Evolutionary conservation across 306 rosid species (phyloP), one percentile per base, ranked within the genome.

Genomic region (Notholithocarpus densiflorus): DNA sequence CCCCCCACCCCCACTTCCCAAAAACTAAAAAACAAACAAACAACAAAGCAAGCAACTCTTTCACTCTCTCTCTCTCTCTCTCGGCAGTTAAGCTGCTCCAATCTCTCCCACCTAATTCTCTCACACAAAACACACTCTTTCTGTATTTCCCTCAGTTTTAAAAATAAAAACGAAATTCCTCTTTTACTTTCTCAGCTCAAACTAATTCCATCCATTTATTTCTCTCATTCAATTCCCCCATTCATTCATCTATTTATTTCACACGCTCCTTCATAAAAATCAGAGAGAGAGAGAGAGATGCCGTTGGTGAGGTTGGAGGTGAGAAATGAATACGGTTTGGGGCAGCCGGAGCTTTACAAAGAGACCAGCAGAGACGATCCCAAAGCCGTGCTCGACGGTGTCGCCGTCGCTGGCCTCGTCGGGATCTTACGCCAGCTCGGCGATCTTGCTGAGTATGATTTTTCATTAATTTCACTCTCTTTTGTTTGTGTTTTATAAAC

Each of bases 371-470:
- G 82, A 75, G 98, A 95, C 75, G 97, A 95, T 88, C 97, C 99
- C 81, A 95, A 95, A 76, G 97, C 98, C 4, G 94, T 95, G 48
- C 85, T 95, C 13, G 97, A 95, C 59, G 96, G 92, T 26, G 92
- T 89, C 3, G 93, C 97, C 75, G 99, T 95, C 32, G 89, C 96
- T 82, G 99, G 98, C 76, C 97, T 95, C 61, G 97, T 95, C 54
- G 99, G 99, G 96, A 91, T 93, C 97, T 88, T 93, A 89, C 86
- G 97, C 72, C 99, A 95, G 57, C 91, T 95, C 54, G 99, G 99
- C 72, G 99, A 95, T 89, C 99, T 95, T 82, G 97, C 97, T 64
- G 98, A 95, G 99, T 95, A 92, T 57, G 96, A 77, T 18, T 40
- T 40, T 40, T 40, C 45, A 40, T 37, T 37, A 78, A 79, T 75